Base-by-base conservation (phyloP, 1,139 yeast species). In the Yamadazyma diospyri region DNA sequence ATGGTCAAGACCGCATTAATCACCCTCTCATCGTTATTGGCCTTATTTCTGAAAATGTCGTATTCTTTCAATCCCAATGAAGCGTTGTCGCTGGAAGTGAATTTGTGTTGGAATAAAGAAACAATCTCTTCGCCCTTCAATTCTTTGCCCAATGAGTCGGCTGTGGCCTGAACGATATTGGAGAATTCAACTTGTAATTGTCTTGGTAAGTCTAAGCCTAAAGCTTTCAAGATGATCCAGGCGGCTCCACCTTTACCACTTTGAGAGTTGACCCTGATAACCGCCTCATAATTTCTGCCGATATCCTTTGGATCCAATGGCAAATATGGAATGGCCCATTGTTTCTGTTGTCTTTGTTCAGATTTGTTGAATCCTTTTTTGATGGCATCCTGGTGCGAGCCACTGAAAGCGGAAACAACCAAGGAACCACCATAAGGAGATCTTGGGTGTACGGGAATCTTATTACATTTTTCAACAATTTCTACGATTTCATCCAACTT, bases 191-290 rank as follows among this genome's bases (percentile, higher is more conserved):
- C 84, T 65, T 92, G 98, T 56, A 92, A 69, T 35, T 81, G 82
- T 60, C 97, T 80, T 42, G 98, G 98, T 48, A 92, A 73, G 53
- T 92, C 97, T 41, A 92, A 74, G 45, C 89, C 97, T 55, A 92
- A 71, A 43, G 84, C 76, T 54, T 94, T 78, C 51, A 88, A 74
- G 52, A 92, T 83, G 45, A 92, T 84, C 97, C 97, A 92, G 19
- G 97, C 95, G 18, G 97, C 95, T 56, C 97, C 97, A 55, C 97
- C 97, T 66, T 92, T 92, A 54, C 98, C 98, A 17, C 95, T 83
- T 69, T 92, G 97, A 8, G 97, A 88, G 69, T 92, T 92, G 61
- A 92, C 97, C 61, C 98, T 79, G 54, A 92, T 92, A 44, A 92
- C 94, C 28, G 97, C 97, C 66, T 92, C 97, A 63, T 92, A 92